These are phyloP conservation scores for Rhizopogon sp. DNA, from an alignment of 768 basidiomycete genomes.

Conservation along the genomic window DNA sequence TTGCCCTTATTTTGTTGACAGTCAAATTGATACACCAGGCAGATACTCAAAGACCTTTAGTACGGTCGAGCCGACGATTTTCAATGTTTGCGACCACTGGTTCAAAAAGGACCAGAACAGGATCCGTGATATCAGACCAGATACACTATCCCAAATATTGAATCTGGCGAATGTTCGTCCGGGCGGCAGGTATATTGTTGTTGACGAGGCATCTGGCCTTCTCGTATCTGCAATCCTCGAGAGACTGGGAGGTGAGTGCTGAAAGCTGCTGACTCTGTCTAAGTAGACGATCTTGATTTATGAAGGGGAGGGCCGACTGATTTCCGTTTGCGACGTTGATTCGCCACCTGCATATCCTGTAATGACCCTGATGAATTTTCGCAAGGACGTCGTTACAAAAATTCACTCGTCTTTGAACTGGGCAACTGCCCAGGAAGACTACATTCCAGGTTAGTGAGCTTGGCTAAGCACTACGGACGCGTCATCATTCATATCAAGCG, in stretches of 20 bases:
- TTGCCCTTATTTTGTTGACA: neutral
- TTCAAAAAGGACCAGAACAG: conserved; percentile 77
- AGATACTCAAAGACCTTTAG: conserved; percentile 88
- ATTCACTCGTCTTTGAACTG: conserved; percentile 78
- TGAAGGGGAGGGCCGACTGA: conserved; percentile 71
- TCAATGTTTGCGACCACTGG: conserved; percentile 88
- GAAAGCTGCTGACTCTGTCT: neutral
- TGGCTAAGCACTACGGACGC: neutral
- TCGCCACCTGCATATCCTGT: conserved; percentile 91
- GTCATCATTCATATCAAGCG: neutral
- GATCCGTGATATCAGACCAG: conserved; percentile 80
- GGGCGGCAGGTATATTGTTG: conserved; percentile 81
- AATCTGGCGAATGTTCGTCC: conserved; percentile 79
- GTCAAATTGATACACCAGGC: conserved; percentile 1
- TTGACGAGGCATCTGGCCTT: conserved; percentile 90
- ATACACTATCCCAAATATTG: conserved; percentile 86
- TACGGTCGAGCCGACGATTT: conserved; percentile 81
- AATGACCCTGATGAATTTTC: conserved; percentile 82
- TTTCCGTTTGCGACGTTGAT: conserved; percentile 85
- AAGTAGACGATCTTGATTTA: neutral
- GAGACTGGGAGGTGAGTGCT: conserved; percentile 68
- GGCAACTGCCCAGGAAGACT: conserved; percentile 80
- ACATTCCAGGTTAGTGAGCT: conserved; percentile 51
- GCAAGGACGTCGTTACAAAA: conserved; percentile 42
- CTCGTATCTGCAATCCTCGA: conserved; percentile 82